Base-by-base conservation (phyloP, 768 basidiomycete genomes). In the Jaapia argillacea region DNA sequence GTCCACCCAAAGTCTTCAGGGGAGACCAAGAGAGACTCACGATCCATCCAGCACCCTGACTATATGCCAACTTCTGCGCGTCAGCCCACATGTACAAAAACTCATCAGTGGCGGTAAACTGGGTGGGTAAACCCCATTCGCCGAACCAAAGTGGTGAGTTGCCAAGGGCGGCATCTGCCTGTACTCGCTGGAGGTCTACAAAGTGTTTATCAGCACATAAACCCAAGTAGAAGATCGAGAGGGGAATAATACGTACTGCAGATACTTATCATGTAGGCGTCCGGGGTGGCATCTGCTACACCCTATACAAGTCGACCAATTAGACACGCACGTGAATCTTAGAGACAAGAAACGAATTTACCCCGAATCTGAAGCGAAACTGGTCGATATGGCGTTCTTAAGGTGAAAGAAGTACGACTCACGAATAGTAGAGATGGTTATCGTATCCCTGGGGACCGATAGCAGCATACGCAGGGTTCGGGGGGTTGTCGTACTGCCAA, bases 361-460 rank as follows among this genome's bases (percentile, higher is more conserved):
- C n/a, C n/a, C n/a, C n/a, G n/a, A n/a, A n/a, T n/a, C n/a, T n/a
- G n/a, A n/a, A n/a, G n/a, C n/a, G n/a, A n/a, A n/a, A n/a, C n/a
- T n/a, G n/a, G n/a, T n/a, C n/a, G n/a, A n/a, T n/a, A n/a, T n/a
- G n/a, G n/a, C n/a, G n/a, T n/a, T n/a, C n/a, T n/a, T n/a, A n/a
- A n/a, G n/a, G n/a, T n/a, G n/a, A n/a, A n/a, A n/a, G n/a, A n/a
- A 35, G 24, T 5, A 2, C 10, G 6, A 60, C 79, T 55, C 53
- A 82, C 77, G 66, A 74, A 54, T 85, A 86, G 56, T 87, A 89
- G 13, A 89, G 55, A 59, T 88, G 86, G 43, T 85, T 82, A 51
- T 89, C 86, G 50, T 88, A 89, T 21, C 62, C 64, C 51, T 83
- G 81, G 10, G 84, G 81, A 1, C 86, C 86, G 35, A 72, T 70